Base-by-base conservation (phyloP, 2,329 filamentous ascomycete species). In the Talaromyces sp. region DNA sequence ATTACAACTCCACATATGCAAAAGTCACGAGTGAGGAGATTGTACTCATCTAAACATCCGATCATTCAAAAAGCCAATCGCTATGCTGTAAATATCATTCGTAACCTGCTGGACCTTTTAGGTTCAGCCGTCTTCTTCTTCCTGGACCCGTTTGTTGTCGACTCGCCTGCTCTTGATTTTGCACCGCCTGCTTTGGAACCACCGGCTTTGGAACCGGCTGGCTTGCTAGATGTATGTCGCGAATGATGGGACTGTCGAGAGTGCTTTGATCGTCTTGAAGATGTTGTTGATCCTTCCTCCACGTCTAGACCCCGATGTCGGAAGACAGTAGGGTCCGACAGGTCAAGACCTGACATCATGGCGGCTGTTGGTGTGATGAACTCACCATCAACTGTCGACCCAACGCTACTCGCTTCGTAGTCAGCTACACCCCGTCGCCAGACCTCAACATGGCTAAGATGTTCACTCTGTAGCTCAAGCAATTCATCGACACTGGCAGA, bases 391-490 rank as follows among this genome's bases (percentile, higher is more conserved):
- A 89, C 86, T 33, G 84, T 88, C 4, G 86, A 88, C 27, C 84
- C 86, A 6, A 81, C 69, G 69, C 83, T 86, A 8, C 77, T 72
- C 5, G 81, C 83, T 68, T 84, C 83, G 17, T 80, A 79, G 63
- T 88, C 86, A 3, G 86, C 84, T 50, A 89, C 87, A 22, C 87
- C 87, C 37, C 87, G 82, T 58, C 87, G 82, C 87, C 87, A 89
- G 65, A 80, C 78, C 70, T 89, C 87, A 54, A 89, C 87, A 15
- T 81, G 78, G 70, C 82, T 83, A n/a, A 87, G 76, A 54, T 74
- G 71, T 67, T 87, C 83, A 13, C 78, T 74, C 60, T 79, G 76
- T 50, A 86, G 73, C 27, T 86, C 83, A 67, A 86, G 79, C 70
- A 89, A 79, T 70, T 89, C 85, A 61, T 88, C 85, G 69, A 85